Conservation (phyloP, 495 filamentous ascomycete genomes). For the Amphirosellinia nigrospora region DNA sequence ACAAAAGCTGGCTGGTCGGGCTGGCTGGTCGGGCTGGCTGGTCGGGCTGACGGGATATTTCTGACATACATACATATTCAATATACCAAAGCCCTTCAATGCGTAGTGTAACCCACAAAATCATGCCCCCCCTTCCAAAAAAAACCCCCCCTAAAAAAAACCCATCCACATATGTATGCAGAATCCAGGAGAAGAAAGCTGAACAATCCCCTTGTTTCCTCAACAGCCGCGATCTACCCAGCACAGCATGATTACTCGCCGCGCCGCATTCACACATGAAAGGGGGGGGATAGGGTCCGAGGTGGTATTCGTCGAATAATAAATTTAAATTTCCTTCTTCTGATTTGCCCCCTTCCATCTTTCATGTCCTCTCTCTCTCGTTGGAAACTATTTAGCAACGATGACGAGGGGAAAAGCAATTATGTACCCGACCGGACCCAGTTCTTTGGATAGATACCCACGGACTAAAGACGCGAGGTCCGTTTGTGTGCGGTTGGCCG, state of each 20-base stretch:
- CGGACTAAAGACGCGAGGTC: neutral
- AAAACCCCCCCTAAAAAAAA: no score
- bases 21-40: no score
- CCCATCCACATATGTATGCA: neutral
- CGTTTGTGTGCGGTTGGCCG: neutral
- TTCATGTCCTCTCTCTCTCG: neutral
- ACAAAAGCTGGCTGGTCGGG: no score
- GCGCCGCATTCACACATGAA: conserved; percentile 1
- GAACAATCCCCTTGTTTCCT: neutral
- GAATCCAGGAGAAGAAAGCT: conserved; percentile 14
- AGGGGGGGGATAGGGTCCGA: no score
- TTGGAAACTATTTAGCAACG: neutral
- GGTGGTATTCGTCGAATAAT: neutral
- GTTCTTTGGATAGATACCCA: neutral
- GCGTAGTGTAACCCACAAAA: conserved; percentile 5
- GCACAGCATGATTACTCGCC: neutral
- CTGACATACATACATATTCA: neutral
- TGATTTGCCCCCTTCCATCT: neutral
- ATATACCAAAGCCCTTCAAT: neutral
- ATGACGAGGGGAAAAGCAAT: conserved; percentile 15
- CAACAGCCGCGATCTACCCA: neutral
- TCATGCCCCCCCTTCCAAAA: no score
- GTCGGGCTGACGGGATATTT: neutral
- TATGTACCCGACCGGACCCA: neutral
- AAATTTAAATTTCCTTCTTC: conserved; percentile 15